Percentiles rank a stretch among this genome's conserved stretches.
Conservation (phyloP, 768 basidiomycete species). For the Flagelloscypha sp. region DNA sequence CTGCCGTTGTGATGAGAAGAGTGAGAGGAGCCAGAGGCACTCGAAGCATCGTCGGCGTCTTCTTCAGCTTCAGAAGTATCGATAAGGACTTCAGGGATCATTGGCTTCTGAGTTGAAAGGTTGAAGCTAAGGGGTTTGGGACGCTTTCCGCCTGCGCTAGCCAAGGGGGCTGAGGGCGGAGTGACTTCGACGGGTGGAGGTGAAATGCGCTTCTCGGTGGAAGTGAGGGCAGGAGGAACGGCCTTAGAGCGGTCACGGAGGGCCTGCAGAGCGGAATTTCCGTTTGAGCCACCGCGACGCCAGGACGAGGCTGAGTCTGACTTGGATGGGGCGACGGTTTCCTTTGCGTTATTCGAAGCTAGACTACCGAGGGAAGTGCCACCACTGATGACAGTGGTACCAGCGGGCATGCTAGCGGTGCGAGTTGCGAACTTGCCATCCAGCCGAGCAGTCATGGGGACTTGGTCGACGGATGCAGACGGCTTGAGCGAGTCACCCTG, state of each 20-base stretch:
- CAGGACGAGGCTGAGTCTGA: constrained; percentile 75
- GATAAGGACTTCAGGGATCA: constrained; percentile 45
- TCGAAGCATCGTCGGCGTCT: constrained; percentile 51
- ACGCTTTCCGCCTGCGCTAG: constrained; percentile 34
- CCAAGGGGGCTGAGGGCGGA: constrained; percentile 15
- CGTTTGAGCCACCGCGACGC: constrained; percentile 63
- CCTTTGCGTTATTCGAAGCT: constrained; percentile 29
- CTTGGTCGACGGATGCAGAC: constrained; percentile 48
- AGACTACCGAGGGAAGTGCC: constrained; percentile 60
- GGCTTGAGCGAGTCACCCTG: constrained; percentile 61
- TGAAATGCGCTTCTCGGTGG: constrained; percentile 45
- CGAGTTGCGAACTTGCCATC: constrained; percentile 73
- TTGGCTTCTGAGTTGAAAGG: constrained; percentile 38
- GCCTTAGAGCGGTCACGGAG: constrained; percentile 55
- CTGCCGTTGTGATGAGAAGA: constrained; percentile 14
- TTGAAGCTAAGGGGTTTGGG: constrained; percentile 65
- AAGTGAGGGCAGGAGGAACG: constrained; percentile 59
- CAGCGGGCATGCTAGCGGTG: constrained; percentile 33
- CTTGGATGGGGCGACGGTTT: constrained; percentile 50
- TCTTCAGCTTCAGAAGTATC: constrained; percentile 44
- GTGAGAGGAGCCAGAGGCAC: constrained; percentile 46
- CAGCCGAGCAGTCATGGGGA: constrained; percentile 76
- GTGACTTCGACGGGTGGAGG: constrained; percentile 33
- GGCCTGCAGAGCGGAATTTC: constrained; percentile 66
- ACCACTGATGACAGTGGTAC: constrained; percentile 62